Conservation (phyloP, 345 rosid genomes). For the Brassica nigra region DNA sequence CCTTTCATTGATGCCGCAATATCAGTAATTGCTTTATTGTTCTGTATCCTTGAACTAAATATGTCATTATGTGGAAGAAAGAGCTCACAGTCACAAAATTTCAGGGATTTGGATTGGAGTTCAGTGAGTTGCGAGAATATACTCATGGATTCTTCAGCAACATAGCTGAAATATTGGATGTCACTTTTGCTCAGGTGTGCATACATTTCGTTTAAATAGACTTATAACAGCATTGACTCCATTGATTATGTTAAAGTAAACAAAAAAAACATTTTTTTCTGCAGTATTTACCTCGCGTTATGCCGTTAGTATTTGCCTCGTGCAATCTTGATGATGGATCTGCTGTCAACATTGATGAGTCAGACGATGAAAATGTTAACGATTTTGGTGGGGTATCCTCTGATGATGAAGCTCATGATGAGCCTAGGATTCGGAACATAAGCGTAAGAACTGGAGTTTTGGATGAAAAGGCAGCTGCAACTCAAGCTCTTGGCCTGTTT, state of each 20-base stretch:
- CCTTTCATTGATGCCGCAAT: conserved; percentile 96
- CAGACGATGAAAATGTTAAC: conserved; percentile 67
- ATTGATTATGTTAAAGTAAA: not conserved
- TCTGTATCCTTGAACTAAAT: conserved; percentile 12
- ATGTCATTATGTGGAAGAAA: conserved; percentile 5
- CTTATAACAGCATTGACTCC: conserved; percentile 42
- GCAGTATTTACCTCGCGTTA: conserved; percentile 94
- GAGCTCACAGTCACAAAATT: conserved; percentile 18
- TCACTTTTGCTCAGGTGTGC: conserved; percentile 75
- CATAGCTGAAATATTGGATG: conserved; percentile 91
- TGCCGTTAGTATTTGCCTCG: conserved; percentile 82
- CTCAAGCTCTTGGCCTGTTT: conserved; percentile 97
- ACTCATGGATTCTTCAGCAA: conserved; percentile 99
- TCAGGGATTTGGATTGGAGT: conserved; percentile 93
- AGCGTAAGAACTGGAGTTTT: conserved; percentile 96
- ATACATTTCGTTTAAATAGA: conserved; percentile 20
- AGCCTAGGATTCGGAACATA: conserved; percentile 89
- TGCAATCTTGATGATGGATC: conserved; percentile 99
- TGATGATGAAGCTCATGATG: conserved; percentile 98
- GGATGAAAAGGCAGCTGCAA: conserved; percentile 99
- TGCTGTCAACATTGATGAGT: conserved; percentile 85
- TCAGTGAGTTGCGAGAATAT: conserved; percentile 96
- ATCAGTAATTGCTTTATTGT: conserved; percentile 54
- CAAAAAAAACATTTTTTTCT: not conserved
- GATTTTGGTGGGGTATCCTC: conserved; percentile 96